Evolutionary conservation across 306 rosid genomes (phyloP), one percentile per base, ranked within the genome.

Genomic region (Oemleria cerasiformis): DNA sequence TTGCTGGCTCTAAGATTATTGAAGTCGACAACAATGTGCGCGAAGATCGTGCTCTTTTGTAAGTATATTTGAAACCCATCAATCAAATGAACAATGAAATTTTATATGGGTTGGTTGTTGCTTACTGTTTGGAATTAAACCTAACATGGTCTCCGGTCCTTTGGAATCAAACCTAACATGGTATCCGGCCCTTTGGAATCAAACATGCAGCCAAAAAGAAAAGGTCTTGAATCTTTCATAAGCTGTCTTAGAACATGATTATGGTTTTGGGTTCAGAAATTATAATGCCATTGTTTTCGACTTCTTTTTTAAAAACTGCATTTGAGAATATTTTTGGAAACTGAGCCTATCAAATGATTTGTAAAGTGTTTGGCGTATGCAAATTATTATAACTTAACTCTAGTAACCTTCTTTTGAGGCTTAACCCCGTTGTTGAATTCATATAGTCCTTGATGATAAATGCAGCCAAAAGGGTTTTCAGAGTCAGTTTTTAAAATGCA

Each of bases 21-120:
- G 91, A 86, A 64, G 98, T 90, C 6, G 98, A 92, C 82, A 92
- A 92, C 81, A 92, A 92, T 81, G 98, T 92, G 39, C 89, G 98
- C 9, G 98, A 92, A 78, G 98, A 92, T 62, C 91, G 95, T 9
- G 98, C 98, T n/a, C 96, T 92, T 20, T 73, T 92, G 96, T 92
- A 79, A 84, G 98, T 79, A 38, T 34, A 54, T n/a, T 25, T 10
- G 42, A 5, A 30, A 5, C 42, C 19, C 63, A 1, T 69, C 25
- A 6, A 39, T 47, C 21, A 25, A 25, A 25, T 25, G 1, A 25
- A 25, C 30, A 25, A 25, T 25, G 30, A 25, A 25, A 25, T 25
- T 25, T 43, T 48, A 20, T n/a, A 40, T 14, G 42, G 7, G 17
- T 74, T 59, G 42, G 30, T 25, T 25, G 14, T 64, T 71, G 50